Evolutionary conservation across 2,329 filamentous ascomycete genomes (phyloP).

Genomic region (Raffaelea albimanens): DNA sequence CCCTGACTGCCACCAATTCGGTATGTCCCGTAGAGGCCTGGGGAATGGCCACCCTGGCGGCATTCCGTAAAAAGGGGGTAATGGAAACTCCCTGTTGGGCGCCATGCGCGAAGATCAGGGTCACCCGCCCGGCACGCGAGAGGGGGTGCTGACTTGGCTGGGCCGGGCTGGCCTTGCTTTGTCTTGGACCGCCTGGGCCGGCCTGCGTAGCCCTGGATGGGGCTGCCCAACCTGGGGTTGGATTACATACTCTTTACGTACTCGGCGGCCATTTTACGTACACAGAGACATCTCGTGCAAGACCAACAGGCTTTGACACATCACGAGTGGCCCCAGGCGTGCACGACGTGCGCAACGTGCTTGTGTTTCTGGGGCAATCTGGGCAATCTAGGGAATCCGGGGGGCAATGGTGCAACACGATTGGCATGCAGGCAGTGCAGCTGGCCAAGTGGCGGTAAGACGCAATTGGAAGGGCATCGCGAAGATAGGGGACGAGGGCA

Average conservation of each 20-base stretch:
- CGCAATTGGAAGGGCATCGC: too few relatives aligned
- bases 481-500: too few relatives aligned
- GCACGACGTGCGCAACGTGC: too few relatives aligned
- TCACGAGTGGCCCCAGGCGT: slow-evolving; percentile 10
- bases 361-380: too few relatives aligned
- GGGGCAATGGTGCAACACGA: not conserved
- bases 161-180: too few relatives aligned
- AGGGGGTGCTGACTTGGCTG: too few relatives aligned
- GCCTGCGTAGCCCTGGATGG: not conserved
- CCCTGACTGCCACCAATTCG: not conserved
- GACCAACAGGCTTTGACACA: slow-evolving; percentile 6
- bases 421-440: not conserved
- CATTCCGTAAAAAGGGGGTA: slow-evolving; percentile 16
- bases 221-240: not conserved
- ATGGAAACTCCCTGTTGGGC: slow-evolving; percentile 13
- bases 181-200: too few relatives aligned
- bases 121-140: slow-evolving; percentile 11
- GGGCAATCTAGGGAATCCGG: too few relatives aligned
- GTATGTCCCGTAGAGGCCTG: too few relatives aligned
- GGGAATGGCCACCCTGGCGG: slow-evolving; percentile 3
- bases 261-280: slow-evolving; percentile 7
- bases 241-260: slow-evolving; percentile 8
- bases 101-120: slow-evolving; percentile 13
- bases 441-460: slow-evolving; percentile 2
- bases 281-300: too few relatives aligned